Conservation (phyloP, 495 filamentous ascomycete genomes). For the Acidiella bohemica region DNA sequence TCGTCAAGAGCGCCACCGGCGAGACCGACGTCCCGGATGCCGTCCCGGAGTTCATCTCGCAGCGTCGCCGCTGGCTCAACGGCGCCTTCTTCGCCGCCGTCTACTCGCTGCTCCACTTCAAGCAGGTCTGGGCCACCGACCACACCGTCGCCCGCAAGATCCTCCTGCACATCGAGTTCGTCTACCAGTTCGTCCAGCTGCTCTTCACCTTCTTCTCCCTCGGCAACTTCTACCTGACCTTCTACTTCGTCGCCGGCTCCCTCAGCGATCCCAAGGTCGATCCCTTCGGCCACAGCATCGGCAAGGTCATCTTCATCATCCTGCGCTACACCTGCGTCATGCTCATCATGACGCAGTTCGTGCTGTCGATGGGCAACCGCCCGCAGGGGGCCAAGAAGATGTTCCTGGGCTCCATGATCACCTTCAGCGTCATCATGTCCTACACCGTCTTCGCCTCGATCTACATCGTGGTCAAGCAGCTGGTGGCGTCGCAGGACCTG, state of each 20-base stretch:
- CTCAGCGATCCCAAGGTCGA: constrained; percentile 67
- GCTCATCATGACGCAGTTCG: constrained; percentile 88
- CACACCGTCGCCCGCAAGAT: constrained; percentile 82
- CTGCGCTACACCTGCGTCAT: constrained; percentile 74
- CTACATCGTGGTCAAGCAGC: constrained; percentile 72
- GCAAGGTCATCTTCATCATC: constrained; percentile 71
- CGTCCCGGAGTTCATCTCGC: constrained; percentile 89
- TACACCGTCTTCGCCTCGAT: constrained; percentile 83
- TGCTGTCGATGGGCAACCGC: constrained; percentile 94
- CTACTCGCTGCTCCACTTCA: constrained; percentile 90
- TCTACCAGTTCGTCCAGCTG: constrained; percentile 84
- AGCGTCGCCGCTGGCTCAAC: constrained; percentile 92
- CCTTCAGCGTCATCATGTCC: constrained; percentile 85
- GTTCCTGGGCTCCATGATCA: constrained; percentile 73
- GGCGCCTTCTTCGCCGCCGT: constrained; percentile 98
- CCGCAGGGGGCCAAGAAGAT: constrained; percentile 92
- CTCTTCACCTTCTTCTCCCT: constrained; percentile 97
- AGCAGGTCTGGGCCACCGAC: constrained; percentile 86
- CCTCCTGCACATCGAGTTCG: constrained; percentile 85
- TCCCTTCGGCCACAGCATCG: constrained; percentile 78
- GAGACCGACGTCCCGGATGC: constrained; percentile 92
- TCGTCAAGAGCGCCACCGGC: constrained; percentile 87
- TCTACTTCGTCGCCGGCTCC: constrained; percentile 97
- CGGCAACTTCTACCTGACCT: constrained; percentile 95
- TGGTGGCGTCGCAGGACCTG: constrained; percentile 41